Percentiles rank a stretch among this genome's conserved stretches.
phyloP scores from a whole-genome alignment of 345 rosid genomes.

The Salix udensis region DNA sequence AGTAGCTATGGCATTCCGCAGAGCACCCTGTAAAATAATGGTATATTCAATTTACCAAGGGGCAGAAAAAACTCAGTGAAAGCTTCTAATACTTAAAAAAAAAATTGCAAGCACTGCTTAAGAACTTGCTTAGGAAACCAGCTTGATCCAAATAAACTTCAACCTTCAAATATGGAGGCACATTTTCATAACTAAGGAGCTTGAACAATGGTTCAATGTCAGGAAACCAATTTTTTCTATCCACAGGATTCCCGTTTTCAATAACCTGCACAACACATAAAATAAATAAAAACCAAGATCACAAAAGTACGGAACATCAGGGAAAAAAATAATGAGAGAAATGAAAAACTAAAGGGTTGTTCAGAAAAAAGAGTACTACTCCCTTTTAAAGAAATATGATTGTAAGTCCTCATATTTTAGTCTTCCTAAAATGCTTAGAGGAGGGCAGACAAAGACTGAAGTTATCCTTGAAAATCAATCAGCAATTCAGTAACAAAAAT shows the following conservation, averaged over 20 bases:
- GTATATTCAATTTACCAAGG: constrained; percentile 5
- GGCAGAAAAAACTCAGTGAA: neutral
- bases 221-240: constrained; percentile 86
- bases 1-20: constrained; percentile 76
- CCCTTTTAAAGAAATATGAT: too few species aligned
- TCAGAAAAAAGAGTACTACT: neutral
- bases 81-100: neutral
- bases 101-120: neutral
- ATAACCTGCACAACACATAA: constrained; percentile 45
- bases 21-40: constrained; percentile 64
- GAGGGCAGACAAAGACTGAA: neutral
- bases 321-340: neutral
- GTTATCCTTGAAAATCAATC: neutral
- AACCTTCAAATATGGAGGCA: constrained; percentile 92
- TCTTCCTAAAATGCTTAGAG: neutral
- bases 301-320: neutral
- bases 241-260: constrained; percentile 77
- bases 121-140: constrained; percentile 6
- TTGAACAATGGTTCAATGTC: constrained; percentile 90
- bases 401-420: neutral
- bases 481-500: neutral
- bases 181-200: constrained; percentile 93
- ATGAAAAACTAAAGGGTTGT: neutral
- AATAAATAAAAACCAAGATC: neutral
- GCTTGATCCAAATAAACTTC: constrained; percentile 11